Evolutionary conservation across 2,329 filamentous ascomycete genomes (phyloP).

Genomic region (Sphaceloma murrayae): DNA sequence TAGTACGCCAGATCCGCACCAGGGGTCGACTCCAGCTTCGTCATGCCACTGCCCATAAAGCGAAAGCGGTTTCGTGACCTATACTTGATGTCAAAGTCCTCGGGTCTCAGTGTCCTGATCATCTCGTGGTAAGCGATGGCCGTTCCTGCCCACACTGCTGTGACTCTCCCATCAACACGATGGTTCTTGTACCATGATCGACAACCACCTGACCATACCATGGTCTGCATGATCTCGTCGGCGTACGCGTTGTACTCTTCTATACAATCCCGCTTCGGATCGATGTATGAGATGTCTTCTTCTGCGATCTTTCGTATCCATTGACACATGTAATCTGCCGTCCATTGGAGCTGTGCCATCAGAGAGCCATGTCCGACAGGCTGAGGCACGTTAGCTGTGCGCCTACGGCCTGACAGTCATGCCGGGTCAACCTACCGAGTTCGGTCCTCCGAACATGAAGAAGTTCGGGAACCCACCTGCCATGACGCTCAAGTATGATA

Average conservation of each 20-base stretch:
- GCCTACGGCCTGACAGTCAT: constrained; percentile 5
- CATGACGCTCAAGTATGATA: constrained; percentile 25
- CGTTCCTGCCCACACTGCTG: constrained; percentile 27
- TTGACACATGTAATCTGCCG: constrained; percentile 25
- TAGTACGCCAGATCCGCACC: constrained; percentile 5
- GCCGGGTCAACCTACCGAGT: not conserved
- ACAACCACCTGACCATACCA: constrained; percentile 27
- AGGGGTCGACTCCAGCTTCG: constrained; percentile 24
- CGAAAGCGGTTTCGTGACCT: constrained; percentile 36
- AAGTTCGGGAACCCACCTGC: constrained; percentile 27
- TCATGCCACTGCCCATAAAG: constrained; percentile 44
- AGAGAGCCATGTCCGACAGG: constrained; percentile 24
- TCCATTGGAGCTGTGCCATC: constrained; percentile 20
- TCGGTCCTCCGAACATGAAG: constrained; percentile 23
- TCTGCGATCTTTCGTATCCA: constrained; percentile 26
- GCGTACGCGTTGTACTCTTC: constrained; percentile 27
- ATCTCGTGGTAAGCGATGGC: constrained; percentile 25
- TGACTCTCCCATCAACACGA: constrained; percentile 26
- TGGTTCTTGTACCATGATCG: constrained; percentile 26
- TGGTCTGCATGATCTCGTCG: constrained; percentile 27
- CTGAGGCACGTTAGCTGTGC: constrained; percentile 18
- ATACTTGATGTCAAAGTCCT: constrained; percentile 43
- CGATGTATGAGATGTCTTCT: constrained; percentile 24
- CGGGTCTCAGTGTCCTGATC: constrained; percentile 34
- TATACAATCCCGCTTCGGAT: constrained; percentile 22